Evolutionary conservation across 129 eudicot species (phyloP).

Genomic region (Pulicaria dysenterica): DNA sequence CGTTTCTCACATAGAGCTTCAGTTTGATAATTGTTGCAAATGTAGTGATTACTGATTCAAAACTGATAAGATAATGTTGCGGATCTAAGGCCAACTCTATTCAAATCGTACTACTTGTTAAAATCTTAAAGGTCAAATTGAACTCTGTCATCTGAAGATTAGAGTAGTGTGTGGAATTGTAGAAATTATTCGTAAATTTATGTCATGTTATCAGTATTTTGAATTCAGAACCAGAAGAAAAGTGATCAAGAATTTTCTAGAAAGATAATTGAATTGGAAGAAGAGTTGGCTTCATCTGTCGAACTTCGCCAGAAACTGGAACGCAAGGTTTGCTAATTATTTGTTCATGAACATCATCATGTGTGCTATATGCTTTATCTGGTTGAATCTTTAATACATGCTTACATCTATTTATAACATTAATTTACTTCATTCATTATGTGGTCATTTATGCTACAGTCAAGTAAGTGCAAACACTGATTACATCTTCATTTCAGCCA

Average conservation of each 20-base stretch:
- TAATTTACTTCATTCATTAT: background rate
- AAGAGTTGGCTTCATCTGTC: conserved; percentile 49
- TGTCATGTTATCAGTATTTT: background rate
- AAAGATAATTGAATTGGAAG: conserved; percentile 44
- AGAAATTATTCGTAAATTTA: background rate
- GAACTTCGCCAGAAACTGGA: conserved; percentile 46
- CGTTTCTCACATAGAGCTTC: background rate
- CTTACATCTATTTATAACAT: background rate
- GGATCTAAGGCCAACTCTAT: background rate
- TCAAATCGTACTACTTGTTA: too few species aligned
- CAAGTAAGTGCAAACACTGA: conserved; percentile 1
- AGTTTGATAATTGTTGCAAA: background rate
- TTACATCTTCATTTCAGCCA: background rate
- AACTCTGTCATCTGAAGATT: background rate
- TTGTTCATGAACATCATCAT: conserved; percentile 19
- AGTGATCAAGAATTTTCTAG: conserved; percentile 40
- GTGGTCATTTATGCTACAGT: background rate
- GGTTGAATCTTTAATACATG: background rate
- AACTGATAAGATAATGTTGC: background rate
- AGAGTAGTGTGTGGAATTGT: background rate
- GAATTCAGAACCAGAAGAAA: conserved; percentile 47
- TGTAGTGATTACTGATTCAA: background rate
- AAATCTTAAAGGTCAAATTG: background rate
- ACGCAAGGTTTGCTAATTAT: conserved; percentile 46
- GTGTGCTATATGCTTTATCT: background rate